Conservation (phyloP, 2,329 filamentous ascomycete genomes). For the Pseudomassariella vexata region DNA sequence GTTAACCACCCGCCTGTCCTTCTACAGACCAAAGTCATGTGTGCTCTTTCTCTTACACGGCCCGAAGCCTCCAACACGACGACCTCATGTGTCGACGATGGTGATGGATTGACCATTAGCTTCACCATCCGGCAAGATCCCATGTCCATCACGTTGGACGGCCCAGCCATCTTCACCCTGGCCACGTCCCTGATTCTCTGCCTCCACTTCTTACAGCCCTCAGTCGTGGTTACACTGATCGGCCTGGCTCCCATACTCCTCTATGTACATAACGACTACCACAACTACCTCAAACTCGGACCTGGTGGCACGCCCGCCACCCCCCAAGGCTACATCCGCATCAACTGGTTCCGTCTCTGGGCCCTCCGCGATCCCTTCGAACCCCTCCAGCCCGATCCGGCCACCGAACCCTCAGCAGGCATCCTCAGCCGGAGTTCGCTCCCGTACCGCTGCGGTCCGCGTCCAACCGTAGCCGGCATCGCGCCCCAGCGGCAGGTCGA, state of each 20-base stretch:
- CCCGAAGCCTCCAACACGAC: conserved; percentile 15
- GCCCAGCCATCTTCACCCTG: conserved; percentile 38
- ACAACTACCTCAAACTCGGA: conserved; percentile 69
- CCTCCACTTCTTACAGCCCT: conserved; percentile 45
- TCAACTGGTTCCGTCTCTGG: conserved; percentile 68
- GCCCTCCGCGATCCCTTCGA: conserved; percentile 64
- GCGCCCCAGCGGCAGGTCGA: conserved; percentile 22
- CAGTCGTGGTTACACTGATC: conserved; percentile 43
- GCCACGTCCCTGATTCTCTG: conserved; percentile 41
- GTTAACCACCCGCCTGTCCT: too few relatives aligned
- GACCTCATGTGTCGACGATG: conserved; percentile 13
- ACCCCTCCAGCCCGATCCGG: conserved; percentile 46
- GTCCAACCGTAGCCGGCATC: conserved; percentile 23
- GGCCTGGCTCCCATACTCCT: conserved; percentile 41
- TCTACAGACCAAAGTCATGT: conserved; percentile 3
- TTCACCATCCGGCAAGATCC: conserved; percentile 43
- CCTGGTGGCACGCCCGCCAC: conserved; percentile 77
- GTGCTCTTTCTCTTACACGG: conserved; percentile 20
- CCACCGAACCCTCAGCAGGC: conserved; percentile 48
- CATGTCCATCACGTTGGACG: conserved; percentile 48
- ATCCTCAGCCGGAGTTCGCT: conserved; percentile 50
- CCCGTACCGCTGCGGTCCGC: conserved; percentile 54
- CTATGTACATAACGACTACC: conserved; percentile 64
- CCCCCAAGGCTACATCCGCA: conserved; percentile 64
- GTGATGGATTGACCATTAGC: conserved; percentile 26